Percentiles rank a stretch among this genome's conserved stretches.
Evolutionary conservation across 192 early-diverging fungal genomes (phyloP).

Genomic region (Kickxella alabastrina): DNA sequence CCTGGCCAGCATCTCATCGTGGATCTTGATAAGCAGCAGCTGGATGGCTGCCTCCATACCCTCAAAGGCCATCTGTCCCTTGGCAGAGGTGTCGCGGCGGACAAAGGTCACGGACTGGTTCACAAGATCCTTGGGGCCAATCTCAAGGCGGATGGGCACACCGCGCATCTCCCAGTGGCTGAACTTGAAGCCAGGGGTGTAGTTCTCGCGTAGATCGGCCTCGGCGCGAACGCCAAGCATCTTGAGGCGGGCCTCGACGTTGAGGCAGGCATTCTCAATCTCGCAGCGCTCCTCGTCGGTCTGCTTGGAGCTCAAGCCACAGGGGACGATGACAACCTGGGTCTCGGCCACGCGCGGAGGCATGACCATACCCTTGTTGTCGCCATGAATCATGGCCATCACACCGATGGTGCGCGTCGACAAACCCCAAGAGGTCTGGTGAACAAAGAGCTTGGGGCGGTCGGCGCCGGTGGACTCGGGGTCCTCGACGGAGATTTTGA

Average conservation of each 20-base stretch:
- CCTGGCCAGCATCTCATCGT: conserved; percentile 83
- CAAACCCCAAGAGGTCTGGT: conserved; percentile 99
- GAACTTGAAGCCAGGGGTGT: conserved; percentile 97
- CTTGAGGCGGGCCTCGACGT: conserved; percentile 64
- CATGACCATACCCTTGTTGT: conserved; percentile 96
- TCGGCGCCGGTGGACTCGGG: conserved; percentile 58
- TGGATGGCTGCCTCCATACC: conserved; percentile 59
- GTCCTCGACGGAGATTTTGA: conserved; percentile 89
- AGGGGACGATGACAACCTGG: conserved; percentile 91
- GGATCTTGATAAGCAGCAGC: conserved; percentile 70
- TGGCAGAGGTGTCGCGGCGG: conserved; percentile 75
- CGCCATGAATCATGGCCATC: conserved; percentile 99
- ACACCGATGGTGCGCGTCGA: conserved; percentile 97
- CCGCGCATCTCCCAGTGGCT: conserved; percentile 99
- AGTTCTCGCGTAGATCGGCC: conserved; percentile 73
- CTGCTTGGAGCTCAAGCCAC: conserved; percentile 87
- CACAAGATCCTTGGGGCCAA: conserved; percentile 92
- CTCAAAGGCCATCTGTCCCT: conserved; percentile 58
- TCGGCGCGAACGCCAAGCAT: conserved; percentile 73
- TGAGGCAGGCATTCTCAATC: conserved; percentile 67
- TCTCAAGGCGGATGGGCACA: conserved; percentile 93
- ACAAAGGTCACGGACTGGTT: conserved; percentile 74
- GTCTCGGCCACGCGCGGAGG: conserved; percentile 88
- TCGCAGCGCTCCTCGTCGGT: conserved; percentile 65
- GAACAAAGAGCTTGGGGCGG: conserved; percentile 75